Base-by-base conservation (phyloP, 371 early-diverging fungal genomes). In the Basidiobolus meristosporus region DNA sequence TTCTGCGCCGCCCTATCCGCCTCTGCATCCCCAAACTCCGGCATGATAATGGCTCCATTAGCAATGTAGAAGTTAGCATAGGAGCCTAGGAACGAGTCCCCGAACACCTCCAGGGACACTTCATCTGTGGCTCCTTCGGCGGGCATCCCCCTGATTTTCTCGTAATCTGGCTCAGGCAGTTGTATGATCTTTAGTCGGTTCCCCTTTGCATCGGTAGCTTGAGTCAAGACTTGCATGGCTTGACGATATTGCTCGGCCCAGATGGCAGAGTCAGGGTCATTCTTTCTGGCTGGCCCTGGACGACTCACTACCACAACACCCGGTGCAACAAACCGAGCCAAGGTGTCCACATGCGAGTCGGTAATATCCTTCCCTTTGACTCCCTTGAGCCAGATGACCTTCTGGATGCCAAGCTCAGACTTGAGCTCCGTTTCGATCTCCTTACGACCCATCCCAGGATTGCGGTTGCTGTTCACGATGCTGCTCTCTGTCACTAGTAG, bases 321-420 rank as follows among this genome's bases (percentile, higher is more conserved):
- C 20, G 42, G 42, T 0, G 43, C 49, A 28, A 43, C 39, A 35
- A 49, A 49, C 12, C 49, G 49, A n/a, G 49, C 49, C 15, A 42
- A 42, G 14, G 41, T 42, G 43, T 49, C 49, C 12, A 49, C 38
- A 26, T 49, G 49, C 11, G 39, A 42, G 31, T 49, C 49, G 10
- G 49, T 49, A 22, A 49, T 49, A 33, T 49, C 49, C 19, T 49
- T 31, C 15, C 17, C 49, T 21, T 44, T 49, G 40, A 49, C 45
- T 14, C 49, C 49, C 31, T 38, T 38, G 36, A 49, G 38, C 49
- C 49, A 49, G 12, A 49, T 42, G 18, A 49, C 33, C 30, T 49
- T 49, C 22, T 37, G 30, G 30, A 38, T 15, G 11, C 29, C 32
- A 18, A 49, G 41, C 29, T 42, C 43, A n/a, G 18, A 16, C 23